Conservation (phyloP, 148 eudicot genomes). For the Nepenthes mirabilis region DNA sequence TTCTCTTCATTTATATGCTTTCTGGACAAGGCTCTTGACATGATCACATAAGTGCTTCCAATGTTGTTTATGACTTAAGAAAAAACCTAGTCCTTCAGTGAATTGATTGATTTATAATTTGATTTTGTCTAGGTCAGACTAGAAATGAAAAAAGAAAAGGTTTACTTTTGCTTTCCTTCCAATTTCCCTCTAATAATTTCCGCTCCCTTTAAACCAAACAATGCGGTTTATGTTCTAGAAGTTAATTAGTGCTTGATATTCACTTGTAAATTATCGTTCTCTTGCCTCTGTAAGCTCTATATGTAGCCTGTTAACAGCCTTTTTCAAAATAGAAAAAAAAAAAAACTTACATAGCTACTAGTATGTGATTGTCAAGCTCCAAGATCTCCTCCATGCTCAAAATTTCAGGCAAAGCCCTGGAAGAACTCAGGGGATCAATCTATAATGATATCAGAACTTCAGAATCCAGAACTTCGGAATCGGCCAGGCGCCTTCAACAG, state of each 20-base stretch:
- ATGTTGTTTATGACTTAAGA: too few species aligned
- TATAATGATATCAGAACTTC: conserved; percentile 67
- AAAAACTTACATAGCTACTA: not conserved
- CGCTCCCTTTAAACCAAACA: not conserved
- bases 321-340: too few species aligned
- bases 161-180: not conserved
- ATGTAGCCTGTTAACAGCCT: not conserved
- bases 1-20: too few species aligned
- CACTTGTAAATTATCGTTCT: not conserved
- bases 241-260: not conserved
- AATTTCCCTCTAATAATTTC: not conserved
- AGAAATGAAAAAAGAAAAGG: not conserved
- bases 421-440: conserved; percentile 67
- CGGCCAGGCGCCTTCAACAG: conserved; percentile 77
- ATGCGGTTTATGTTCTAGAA: not conserved
- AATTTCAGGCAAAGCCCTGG: conserved; percentile 61
- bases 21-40: too few species aligned
- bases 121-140: not conserved
- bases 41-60: too few species aligned
- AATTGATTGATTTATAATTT: too few species aligned
- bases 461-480: conserved; percentile 46
- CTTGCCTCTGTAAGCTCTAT: not conserved
- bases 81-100: too few species aligned
- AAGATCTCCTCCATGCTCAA: not conserved
- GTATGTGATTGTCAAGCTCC: not conserved